Percentiles rank a stretch among this genome's conserved stretches.
phyloP scores from a whole-genome alignment of 495 filamentous ascomycete genomes.

The Xylaria palmicola region DNA sequence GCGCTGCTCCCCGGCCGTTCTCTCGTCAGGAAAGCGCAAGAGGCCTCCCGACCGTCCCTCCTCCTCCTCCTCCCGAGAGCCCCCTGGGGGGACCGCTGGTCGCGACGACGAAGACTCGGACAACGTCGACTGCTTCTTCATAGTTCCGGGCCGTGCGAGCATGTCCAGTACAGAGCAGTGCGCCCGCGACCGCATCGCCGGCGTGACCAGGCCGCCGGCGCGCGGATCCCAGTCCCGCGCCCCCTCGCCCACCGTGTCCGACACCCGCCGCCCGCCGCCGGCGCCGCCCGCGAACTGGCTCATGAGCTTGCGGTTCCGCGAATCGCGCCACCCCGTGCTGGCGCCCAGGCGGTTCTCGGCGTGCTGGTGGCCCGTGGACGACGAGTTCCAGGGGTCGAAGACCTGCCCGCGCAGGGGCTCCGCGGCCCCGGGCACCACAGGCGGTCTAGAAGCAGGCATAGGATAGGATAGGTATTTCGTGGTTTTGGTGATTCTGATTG shows the following conservation, averaged over 20 bases:
- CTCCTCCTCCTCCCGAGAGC: no score
- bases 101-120: background rate
- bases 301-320: slow-evolving; percentile 62
- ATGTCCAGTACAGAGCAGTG: slow-evolving; percentile 48
- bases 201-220: slow-evolving; percentile 43
- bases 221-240: slow-evolving; percentile 48
- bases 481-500: background rate
- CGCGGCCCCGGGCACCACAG: slow-evolving; percentile 41
- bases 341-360: slow-evolving; percentile 60
- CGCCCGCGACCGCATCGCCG: slow-evolving; percentile 40
- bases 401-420: slow-evolving; percentile 44
- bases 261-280: slow-evolving; percentile 52
- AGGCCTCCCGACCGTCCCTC: no score
- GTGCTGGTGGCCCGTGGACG: slow-evolving; percentile 76
- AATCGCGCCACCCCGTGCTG: slow-evolving; percentile 69
- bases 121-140: slow-evolving; percentile 24
- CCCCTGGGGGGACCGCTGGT: no score
- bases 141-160: slow-evolving; percentile 44
- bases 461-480: background rate
- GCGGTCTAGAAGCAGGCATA: slow-evolving; percentile 29
- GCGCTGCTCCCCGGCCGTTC: slow-evolving; percentile 31
- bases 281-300: slow-evolving; percentile 61
- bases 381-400: slow-evolving; percentile 83
- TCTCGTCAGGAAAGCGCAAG: background rate
- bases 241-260: slow-evolving; percentile 58